Conservation (phyloP, 2,329 filamentous ascomycete species). For the Pseudocercospora fuligena region DNA sequence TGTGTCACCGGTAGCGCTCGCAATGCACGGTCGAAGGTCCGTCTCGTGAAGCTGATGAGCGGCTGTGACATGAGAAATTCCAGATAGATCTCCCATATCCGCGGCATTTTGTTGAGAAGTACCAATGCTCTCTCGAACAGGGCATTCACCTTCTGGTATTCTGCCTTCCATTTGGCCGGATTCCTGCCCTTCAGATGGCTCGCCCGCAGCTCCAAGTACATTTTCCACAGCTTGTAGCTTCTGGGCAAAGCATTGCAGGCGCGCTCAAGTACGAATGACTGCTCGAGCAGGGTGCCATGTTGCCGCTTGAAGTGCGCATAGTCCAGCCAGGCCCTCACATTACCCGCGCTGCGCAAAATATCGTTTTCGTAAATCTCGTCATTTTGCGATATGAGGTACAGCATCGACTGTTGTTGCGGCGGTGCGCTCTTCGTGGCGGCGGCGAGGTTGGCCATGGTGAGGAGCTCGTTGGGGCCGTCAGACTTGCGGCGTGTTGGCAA, state of each 20-base stretch:
- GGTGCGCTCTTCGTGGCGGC: constrained; percentile 20
- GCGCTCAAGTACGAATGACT: constrained; percentile 85
- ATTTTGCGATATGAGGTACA: constrained; percentile 70
- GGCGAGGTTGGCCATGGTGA: constrained; percentile 18
- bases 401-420: constrained; percentile 36
- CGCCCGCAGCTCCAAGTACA: constrained; percentile 86
- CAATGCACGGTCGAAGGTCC: constrained; percentile 89
- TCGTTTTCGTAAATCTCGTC: constrained; percentile 97
- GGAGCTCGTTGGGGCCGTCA: constrained; percentile 17
- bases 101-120: constrained; percentile 97
- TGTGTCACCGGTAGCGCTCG: constrained; percentile 91
- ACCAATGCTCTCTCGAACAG: constrained; percentile 92
- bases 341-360: constrained; percentile 81
- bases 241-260: constrained; percentile 87
- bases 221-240: constrained; percentile 98
- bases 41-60: constrained; percentile 82
- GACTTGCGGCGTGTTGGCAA: constrained; percentile 31
- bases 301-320: constrained; percentile 91
- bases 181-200: constrained; percentile 73
- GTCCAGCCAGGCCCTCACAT: constrained; percentile 90
- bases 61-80: constrained; percentile 88
- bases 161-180: constrained; percentile 74
- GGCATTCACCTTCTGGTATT: constrained; percentile 92
- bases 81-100: constrained; percentile 98
- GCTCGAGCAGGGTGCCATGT: constrained; percentile 83